Evolutionary conservation across 139 green algal genomes (phyloP), one percentile per base, ranked within the genome.

Genomic region (Haematococcus lacustris): DNA sequence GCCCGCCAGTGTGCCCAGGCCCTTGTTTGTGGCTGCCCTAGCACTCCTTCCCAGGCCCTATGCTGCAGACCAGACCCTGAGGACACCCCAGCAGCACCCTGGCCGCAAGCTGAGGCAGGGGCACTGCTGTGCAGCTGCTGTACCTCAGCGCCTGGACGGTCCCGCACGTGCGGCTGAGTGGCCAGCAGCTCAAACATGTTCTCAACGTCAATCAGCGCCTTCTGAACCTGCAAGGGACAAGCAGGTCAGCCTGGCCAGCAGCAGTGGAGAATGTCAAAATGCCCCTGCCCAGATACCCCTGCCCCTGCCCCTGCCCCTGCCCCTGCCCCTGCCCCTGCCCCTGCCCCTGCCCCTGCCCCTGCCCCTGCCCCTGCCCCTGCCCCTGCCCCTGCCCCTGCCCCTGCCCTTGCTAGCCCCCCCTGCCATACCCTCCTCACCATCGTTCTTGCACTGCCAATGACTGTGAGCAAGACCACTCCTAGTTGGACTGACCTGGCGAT

Each of bases 131-230:
- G 3, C 25, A 57, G 39, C 25, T 32, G 38, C 65, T 33, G 25
- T 28, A 34, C 21, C 39, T 59, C 39, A 4, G 65, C 65, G 28
- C 40, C 39, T 1, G 26, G 39, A 39, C 3, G 21, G 25, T 82
- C 91, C 59, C 80, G 35, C 51, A 93, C 76, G 9, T 33, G 34
- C 37, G 81, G 88, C 37, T 26, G 64, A 23, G 50, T 82, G 38
- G 78, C 75, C 64, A 96, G 74, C 77, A 96, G 78, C 57, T 92
- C 86, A 82, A 96, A 94, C 82, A 94, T 89, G 78, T 90, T 90
- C 76, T 97, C 89, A 86, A 95, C 86, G 77, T 97, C 91, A 33
- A 96, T 85, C 37, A 94, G 81, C 38, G 82, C 79, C 72, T 87
- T 87, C 37, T 83, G 74, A 21, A 89, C 80, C 84, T 88, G 83